Evolutionary conservation across 2,329 filamentous ascomycete genomes (phyloP), one percentile per base, ranked within the genome.

Genomic region (Diplodia intermedia): DNA sequence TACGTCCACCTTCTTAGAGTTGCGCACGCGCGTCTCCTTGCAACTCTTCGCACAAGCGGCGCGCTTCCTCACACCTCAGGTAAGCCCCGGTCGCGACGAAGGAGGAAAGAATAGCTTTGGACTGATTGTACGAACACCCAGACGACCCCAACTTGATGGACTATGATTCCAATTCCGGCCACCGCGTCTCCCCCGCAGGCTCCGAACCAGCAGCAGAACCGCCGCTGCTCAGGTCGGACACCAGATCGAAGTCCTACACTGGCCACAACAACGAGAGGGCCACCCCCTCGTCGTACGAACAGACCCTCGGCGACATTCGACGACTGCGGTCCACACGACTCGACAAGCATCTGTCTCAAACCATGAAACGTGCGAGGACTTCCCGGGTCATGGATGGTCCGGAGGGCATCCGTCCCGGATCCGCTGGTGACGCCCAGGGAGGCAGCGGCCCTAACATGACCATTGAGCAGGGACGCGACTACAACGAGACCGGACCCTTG

Each of bases 1-100:
- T 99, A 97, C 76, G 90, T 97, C 6, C 97, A 97, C 79, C 83
- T 99, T 23, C 85, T 99, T 50, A 89, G 92, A 74, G 95, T 99
- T 26, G 95, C 95, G 20, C 86, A 99, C 72, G 95, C 95, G 29
- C 86, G 95, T 68, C 85, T 99, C 29, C 84, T 99, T 70, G 91
- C 94, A 54, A 97, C 96, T 36, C 85, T 99, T 40, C 89, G 93
- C 71, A 91, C 86, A 72, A 95, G 89, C 72, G 94, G 94, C 68
- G 91, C 92, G 31, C 81, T 98, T 56, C 90, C 93, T 66, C 89
- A 89, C 70, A 88, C 89, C 47, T 88, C 89, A 69, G 86, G 86
- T 88, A 84, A 76, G 81, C 76, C 57, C 26, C 36, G 50, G 50
- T 38, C 14, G 55, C 31, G 40, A 20, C 49, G 50, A 43, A 55